These are phyloP conservation scores for Leccinum angustisporum DNA, from an alignment of 1,284 basidiomycete species.

Conservation along the genomic window DNA sequence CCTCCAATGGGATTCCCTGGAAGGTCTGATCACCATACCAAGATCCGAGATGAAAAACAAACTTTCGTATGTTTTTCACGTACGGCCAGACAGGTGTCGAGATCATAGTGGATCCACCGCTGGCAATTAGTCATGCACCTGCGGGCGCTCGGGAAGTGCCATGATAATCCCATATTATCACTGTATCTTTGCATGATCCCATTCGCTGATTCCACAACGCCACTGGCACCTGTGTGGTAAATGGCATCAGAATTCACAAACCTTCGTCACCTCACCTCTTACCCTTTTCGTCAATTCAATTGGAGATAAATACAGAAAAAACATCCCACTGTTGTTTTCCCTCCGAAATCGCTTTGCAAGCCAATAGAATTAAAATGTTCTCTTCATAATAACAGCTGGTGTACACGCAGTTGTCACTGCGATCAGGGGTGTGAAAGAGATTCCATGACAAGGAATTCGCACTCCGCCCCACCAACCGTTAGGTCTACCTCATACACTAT, in stretches of 20 bases:
- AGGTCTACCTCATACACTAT: background rate
- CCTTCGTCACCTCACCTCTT: constrained; percentile 7
- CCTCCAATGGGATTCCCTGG: constrained; percentile 36
- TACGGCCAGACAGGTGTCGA: constrained; percentile 54
- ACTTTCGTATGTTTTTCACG: constrained; percentile 15
- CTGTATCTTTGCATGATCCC: constrained; percentile 33
- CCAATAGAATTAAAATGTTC: constrained; percentile 54
- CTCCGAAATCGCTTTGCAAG: constrained; percentile 47
- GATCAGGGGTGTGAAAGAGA: constrained; percentile 18
- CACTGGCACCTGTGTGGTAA: constrained; percentile 47
- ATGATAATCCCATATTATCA: constrained; percentile 80
- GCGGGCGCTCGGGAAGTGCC: constrained; percentile 40
- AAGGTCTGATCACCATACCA: constrained; percentile 52
- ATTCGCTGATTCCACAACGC: constrained; percentile 64
- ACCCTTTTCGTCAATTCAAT: constrained; percentile 51
- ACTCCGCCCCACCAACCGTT: constrained; percentile 13
- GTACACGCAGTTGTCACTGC: constrained; percentile 22
- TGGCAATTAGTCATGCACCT: constrained; percentile 1
- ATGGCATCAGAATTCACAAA: constrained; percentile 6
- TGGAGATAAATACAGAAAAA: constrained; percentile 67
- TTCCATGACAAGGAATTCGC: constrained; percentile 20
- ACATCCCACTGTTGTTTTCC: constrained; percentile 45
- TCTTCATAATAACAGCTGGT: constrained; percentile 61
- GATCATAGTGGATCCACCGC: constrained; percentile 68
- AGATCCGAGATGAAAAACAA: constrained; percentile 16